phyloP scores from a whole-genome alignment of 345 rosid species.

The Brassica juncea region DNA sequence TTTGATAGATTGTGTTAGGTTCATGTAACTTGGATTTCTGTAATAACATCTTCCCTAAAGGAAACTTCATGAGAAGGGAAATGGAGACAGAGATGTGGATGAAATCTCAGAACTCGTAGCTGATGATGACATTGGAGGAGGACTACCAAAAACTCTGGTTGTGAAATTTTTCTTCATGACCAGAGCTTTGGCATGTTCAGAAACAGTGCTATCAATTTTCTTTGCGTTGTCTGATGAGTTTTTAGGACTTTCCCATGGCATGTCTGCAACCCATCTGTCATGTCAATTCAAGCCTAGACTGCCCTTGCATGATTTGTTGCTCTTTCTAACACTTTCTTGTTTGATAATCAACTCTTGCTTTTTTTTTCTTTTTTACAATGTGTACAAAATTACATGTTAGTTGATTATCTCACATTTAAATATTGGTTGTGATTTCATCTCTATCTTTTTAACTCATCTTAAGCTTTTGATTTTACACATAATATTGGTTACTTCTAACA shows the following conservation, averaged over 20 bases:
- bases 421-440: neutral
- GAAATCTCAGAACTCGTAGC: conserved; percentile 62
- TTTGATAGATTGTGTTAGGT: conserved; percentile 63
- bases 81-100: conserved; percentile 56
- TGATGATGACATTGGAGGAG: conserved; percentile 53
- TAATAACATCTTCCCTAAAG: conserved; percentile 47
- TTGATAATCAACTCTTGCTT: conserved; percentile 26
- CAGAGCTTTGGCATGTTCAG: conserved; percentile 50
- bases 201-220: conserved; percentile 36
- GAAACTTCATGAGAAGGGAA: conserved; percentile 45
- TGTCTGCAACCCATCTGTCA: conserved; percentile 80
- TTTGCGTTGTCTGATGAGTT: no score
- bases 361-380: no score
- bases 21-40: conserved; percentile 78
- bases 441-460: neutral
- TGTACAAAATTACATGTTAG: neutral
- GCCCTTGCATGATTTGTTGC: conserved; percentile 46
- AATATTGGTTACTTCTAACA: neutral
- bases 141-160: conserved; percentile 54
- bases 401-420: neutral
- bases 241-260: conserved; percentile 57
- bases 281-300: conserved; percentile 68
- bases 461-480: neutral
- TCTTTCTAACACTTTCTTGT: conserved; percentile 45
- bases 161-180: conserved; percentile 63